Base-by-base conservation (phyloP, 2,329 filamentous ascomycete genomes). In the Venturia oleaginea region DNA sequence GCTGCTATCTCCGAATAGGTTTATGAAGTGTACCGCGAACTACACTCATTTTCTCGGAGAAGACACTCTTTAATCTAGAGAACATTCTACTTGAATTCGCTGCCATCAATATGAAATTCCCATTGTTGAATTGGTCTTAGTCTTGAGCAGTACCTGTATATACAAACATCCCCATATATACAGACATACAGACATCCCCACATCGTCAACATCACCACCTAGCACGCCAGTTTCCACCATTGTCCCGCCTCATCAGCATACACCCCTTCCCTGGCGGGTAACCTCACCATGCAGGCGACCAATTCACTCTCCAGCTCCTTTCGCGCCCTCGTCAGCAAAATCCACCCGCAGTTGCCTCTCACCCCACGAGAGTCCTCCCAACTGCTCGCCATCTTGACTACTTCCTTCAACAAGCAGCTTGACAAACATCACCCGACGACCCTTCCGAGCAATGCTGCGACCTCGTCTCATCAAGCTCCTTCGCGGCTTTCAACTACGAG, bases 381-480 rank as follows among this genome's bases (percentile, higher is more conserved):
- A 68, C 77, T 89, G 8, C 79, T 88, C 48, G 80, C 77, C 63
- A 77, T 85, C 24, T 79, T 89, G 67, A 87, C 84, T 27, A 80
- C 79, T 48, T 87, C 85, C 15, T 89, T 89, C 72, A 80, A 84
- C 68, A 77, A 80, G 61, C 84, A 87, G 65, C 80, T 89, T 51
- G 85, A 88, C 69, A 78, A 76, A 63, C 80, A 83, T 65, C 81
- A 87, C 73, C 81, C 80, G 7, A 61, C 40, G 37, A 8, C 40
- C 4, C 37, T 62, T n/a, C 34, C 60, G 38, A 30, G 11, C 38
- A 27, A 62, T 19, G 60, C 37, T 13, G 6, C 27, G 13, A 8
- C 22, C 54, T 22, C 62, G 6, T 19, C 48, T 30, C 43, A 43
- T n/a, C 30, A 32, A 27, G 13, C 11, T 4, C 2, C 40, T n/a